phyloP scores from a whole-genome alignment of 805 yeast species.

The Torulaspora maleeae region DNA sequence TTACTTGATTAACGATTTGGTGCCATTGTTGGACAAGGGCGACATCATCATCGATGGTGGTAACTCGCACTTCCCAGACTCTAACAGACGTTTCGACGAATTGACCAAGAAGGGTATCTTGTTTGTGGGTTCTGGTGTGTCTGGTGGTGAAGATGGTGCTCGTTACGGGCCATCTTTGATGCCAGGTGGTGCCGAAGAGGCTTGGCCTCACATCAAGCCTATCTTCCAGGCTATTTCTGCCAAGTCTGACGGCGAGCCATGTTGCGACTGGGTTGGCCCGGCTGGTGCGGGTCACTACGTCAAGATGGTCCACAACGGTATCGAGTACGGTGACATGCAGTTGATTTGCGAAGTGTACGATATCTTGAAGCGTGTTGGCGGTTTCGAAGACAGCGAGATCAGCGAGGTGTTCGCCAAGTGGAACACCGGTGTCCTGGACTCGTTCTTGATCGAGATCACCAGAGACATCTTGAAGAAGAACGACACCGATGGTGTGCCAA shows the following conservation, averaged over 20 bases:
- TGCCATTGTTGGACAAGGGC: conserved; percentile 90
- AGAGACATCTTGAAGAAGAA: conserved; percentile 87
- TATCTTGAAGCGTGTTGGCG: conserved; percentile 89
- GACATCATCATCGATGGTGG: conserved; percentile 99
- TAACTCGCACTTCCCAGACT: conserved; percentile 98
- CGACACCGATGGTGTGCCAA: conserved; percentile 86
- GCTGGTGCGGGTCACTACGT: conserved; percentile 99
- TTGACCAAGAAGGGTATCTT: conserved; percentile 79
- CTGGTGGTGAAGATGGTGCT: conserved; percentile 99
- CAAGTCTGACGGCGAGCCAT: conserved; percentile 96
- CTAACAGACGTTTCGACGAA: conserved; percentile 93
- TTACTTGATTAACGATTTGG: conserved; percentile 76
- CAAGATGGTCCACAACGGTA: conserved; percentile 99
- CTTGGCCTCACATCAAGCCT: conserved; percentile 97
- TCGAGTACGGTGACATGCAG: conserved; percentile 99
- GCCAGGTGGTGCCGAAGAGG: conserved; percentile 99
- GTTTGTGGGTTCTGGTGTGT: conserved; percentile 98
- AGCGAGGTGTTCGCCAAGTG: conserved; percentile 87
- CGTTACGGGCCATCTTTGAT: conserved; percentile 97
- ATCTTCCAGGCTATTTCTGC: conserved; percentile 96
- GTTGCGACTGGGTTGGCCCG: conserved; percentile 99
- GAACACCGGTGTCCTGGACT: conserved; percentile 97
- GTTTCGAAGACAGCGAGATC: conserved; percentile 84
- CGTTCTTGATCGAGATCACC: conserved; percentile 94
- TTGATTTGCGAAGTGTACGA: conserved; percentile 97